A percentile compares a stretch with the other conserved stretches of the same genome.
Conservation (phyloP, 306 rosid genomes). For the Malus fusca region DNA sequence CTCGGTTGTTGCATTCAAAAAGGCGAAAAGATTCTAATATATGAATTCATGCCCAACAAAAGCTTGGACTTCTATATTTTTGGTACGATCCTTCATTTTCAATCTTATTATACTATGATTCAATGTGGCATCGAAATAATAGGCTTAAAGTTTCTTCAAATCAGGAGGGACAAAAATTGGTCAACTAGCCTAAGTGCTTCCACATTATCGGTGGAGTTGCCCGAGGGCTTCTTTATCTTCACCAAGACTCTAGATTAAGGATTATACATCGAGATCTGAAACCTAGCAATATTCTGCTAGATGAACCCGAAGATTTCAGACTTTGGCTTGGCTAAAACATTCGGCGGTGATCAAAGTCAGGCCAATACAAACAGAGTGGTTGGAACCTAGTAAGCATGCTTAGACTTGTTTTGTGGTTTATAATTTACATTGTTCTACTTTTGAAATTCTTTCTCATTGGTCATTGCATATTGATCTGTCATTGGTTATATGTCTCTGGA, state of each 20-base stretch:
- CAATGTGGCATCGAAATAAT: not conserved
- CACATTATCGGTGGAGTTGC: slow-evolving; percentile 23
- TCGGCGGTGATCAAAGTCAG: slow-evolving; percentile 24
- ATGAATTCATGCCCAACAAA: slow-evolving; percentile 34
- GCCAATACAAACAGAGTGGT: slow-evolving; percentile 26
- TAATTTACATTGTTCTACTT: too few relatives aligned
- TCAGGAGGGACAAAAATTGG: not conserved
- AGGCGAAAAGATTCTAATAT: slow-evolving; percentile 27
- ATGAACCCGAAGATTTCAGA: slow-evolving; percentile 38
- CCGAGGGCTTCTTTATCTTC: slow-evolving; percentile 31
- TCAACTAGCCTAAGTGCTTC: slow-evolving; percentile 19
- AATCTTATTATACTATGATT: not conserved
- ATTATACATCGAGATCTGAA: slow-evolving; percentile 37
- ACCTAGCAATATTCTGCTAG: slow-evolving; percentile 35
- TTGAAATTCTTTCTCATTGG: too few relatives aligned
- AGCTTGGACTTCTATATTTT: slow-evolving; percentile 44
- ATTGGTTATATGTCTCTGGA: too few relatives aligned
- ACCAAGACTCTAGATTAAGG: slow-evolving; percentile 36
- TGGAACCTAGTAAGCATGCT: slow-evolving; percentile 37
- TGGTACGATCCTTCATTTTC: slow-evolving; percentile 11
- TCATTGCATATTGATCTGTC: too few relatives aligned
- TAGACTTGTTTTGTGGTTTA: too few relatives aligned
- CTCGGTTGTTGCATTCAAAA: slow-evolving; percentile 28
- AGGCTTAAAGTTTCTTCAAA: not conserved
- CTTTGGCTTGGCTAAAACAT: slow-evolving; percentile 37